Evolutionary conservation across 2,329 filamentous ascomycete genomes (phyloP).

Genomic region (Penicillium sp.): DNA sequence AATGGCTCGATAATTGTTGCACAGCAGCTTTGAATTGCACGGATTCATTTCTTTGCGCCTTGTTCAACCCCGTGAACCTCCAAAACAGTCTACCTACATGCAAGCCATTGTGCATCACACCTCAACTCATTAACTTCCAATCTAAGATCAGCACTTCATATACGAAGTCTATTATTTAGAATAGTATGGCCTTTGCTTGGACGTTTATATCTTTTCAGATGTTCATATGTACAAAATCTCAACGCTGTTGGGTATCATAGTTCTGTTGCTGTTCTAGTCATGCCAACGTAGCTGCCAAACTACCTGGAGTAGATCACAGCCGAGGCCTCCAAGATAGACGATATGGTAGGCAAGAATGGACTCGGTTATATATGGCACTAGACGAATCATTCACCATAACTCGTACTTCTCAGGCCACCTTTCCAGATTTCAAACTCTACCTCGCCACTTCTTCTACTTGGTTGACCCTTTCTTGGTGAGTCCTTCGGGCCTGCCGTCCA

Average conservation of each 20-base stretch:
- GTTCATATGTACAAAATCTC: not conserved
- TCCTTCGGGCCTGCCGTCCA: conserved; percentile 54
- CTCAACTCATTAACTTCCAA: not conserved
- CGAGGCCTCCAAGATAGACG: not conserved
- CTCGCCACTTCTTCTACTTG: conserved; percentile 15
- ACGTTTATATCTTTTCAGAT: not conserved
- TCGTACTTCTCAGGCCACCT: conserved; percentile 44
- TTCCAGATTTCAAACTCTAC: conserved; percentile 68
- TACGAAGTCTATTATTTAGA: not conserved
- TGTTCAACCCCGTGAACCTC: not conserved
- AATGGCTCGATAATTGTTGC: not conserved
- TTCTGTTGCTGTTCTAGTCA: not conserved
- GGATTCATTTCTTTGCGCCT: not conserved
- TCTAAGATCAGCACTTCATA: not conserved
- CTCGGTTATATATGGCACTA: not conserved
- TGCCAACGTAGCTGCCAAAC: not conserved
- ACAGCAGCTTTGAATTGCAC: not conserved
- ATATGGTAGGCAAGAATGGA: not conserved
- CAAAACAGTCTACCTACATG: not conserved
- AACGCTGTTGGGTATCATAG: not conserved
- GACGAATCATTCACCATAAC: not conserved
- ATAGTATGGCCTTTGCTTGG: not conserved
- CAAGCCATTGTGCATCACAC: not conserved
- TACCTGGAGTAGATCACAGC: not conserved
- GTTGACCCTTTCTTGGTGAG: conserved; percentile 40